Base-by-base conservation (phyloP, 2,329 filamentous ascomycete species). In the Clonostachys byssicola region DNA sequence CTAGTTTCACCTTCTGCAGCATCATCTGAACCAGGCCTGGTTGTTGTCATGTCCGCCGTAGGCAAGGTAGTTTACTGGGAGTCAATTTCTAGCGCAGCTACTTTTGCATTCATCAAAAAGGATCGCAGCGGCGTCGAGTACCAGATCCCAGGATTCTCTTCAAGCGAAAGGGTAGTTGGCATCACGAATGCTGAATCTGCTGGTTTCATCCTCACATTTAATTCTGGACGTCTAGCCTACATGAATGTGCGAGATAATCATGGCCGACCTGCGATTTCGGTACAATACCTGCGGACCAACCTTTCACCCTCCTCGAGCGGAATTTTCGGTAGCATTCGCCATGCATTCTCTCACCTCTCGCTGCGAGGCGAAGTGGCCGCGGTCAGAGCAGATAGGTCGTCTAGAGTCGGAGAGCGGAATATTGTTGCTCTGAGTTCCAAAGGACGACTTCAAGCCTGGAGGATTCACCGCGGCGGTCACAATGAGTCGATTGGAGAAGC, bases 1-100 rank as follows among this genome's bases (percentile, higher is more conserved):
- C 78, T 99, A 45, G 85, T 96, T 7, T 86, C 88, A 0, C 85
- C 88, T 44, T 88, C 89, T 6, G 85, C 88, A 12, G 85, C 85
- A 5, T 83, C 81, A n/a, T 81, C 83, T 43, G 88, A 95, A 56
- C 87, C 92, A 34, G 94, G 94, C 3, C 77, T 99, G 36, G 82
- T 99, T 30, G 80, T 96, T 36, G 78, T 97, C 36, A 89, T 92
- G 71, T 88, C 92, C 12, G 81, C 81, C 16, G 91, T 78, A 43
- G 94, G 94, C 45, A 92, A 86, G 64, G 83, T 97, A 45, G 85
- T 89, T 41, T 97, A 94, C 65, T 97, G 94, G 91, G 94, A 97
- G 63, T 95, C 90, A 38, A 88, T 97, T 52, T 91, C 92, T 47
- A 91, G 85, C 64, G 91, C 90, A 10, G 88, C 91, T 38, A 90